Evolutionary conservation across 352 stramenopile genomes (phyloP), one percentile per base, ranked within the genome.

Genomic region (Bremia lactucae): DNA sequence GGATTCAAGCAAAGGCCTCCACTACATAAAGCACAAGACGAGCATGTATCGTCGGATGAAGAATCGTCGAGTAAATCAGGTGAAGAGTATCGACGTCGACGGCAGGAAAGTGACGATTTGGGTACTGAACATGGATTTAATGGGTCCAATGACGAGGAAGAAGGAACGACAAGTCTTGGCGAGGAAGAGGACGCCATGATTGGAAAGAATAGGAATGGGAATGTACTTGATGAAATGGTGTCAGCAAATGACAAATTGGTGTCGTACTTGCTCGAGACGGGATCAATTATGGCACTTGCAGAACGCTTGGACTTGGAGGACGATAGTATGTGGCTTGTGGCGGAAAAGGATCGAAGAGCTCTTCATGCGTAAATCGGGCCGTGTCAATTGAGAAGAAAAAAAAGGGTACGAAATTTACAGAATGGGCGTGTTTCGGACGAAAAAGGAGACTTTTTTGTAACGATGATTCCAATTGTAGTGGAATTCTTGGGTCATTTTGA

Each of bases 151-250:
- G 63, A 72, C 2, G 62, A 74, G 20, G 67, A 66, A 0, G 64
- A 74, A 11, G 59, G 51, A 15, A 24, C 33, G 19, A 65, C 55
- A 9, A 57, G 45, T 5, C 52, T 45, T 26, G 59, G 46, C 5
- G 61, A 71, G 19, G 59, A 71, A 39, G 55, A 67, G 22, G 44
- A 62, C 39, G 45, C 41, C 20, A 51, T 44, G 10, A 54, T 52
- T 11, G 59, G 55, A 16, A 61, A 80, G 37, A 59, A 76, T 28
- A 71, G 76, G 15, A 77, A 84, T 13, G 36, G 59, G 5, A 52
- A 83, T 48, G 66, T 72, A 33, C 64, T 91, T 36, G 78, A 91
- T 42, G 74, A 84, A 43, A 91, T 91, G 78, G 70, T 91, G 43
- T 58, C 66, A 47, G 77, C 75, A 13, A 91, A 91, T 52, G 78